Conservation (phyloP, 1,284 basidiomycete genomes). For the Lignosus rhinocerotis region DNA sequence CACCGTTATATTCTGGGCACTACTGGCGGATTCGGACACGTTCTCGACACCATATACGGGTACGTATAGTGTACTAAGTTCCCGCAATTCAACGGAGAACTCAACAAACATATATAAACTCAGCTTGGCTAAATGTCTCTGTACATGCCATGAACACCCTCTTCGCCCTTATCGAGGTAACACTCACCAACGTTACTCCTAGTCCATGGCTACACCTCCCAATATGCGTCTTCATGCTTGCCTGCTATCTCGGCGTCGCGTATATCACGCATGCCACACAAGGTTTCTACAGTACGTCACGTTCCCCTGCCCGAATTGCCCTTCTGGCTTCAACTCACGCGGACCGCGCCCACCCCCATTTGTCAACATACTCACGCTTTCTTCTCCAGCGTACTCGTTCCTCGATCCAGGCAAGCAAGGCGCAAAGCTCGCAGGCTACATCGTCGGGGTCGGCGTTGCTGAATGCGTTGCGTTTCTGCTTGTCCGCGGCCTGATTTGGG, state of each 20-base stretch:
- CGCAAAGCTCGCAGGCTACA: constrained; percentile 46
- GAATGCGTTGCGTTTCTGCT: constrained; percentile 28
- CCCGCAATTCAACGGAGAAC: background rate
- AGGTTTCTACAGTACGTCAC: constrained; percentile 59
- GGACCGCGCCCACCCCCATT: background rate
- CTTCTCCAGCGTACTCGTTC: constrained; percentile 44
- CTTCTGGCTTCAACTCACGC: background rate
- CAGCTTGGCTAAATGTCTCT: constrained; percentile 57
- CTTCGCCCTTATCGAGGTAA: constrained; percentile 60
- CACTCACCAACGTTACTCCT: constrained; percentile 52
- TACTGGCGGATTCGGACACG: constrained; percentile 47
- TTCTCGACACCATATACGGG: constrained; percentile 41
- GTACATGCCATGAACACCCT: constrained; percentile 61
- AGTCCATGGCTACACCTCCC: constrained; percentile 54
- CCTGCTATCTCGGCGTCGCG: constrained; percentile 61
- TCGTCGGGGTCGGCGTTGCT: constrained; percentile 29
- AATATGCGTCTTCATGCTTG: constrained; percentile 50
- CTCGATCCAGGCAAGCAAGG: constrained; percentile 41
- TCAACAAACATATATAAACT: background rate
- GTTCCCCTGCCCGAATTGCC: background rate
- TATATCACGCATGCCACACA: constrained; percentile 62
- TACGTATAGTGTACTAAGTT: constrained; percentile 33
- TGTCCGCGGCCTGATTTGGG: constrained; percentile 20
- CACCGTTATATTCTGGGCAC: constrained; percentile 65
- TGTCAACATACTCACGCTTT: constrained; percentile 2